phyloP scores from a whole-genome alignment of 352 stramenopile genomes.

The Phytophthora hybrid region DNA sequence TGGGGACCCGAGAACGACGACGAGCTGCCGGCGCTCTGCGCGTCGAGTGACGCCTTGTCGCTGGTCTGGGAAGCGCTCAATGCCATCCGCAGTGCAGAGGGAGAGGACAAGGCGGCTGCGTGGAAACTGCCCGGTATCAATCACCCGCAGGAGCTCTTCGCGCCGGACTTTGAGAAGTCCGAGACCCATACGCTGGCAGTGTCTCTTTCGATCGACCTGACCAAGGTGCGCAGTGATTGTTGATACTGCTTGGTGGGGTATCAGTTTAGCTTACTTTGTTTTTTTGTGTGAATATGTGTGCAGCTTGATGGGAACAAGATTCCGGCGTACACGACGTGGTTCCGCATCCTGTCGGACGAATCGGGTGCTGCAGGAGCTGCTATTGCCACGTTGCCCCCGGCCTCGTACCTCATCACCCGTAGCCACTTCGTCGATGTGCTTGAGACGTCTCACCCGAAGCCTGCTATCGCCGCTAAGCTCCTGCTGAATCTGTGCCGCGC shows the following conservation, averaged over 20 bases:
- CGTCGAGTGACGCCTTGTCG: conserved; percentile 65
- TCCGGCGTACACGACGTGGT: conserved; percentile 71
- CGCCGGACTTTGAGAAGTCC: conserved; percentile 30
- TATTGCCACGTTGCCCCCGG: conserved; percentile 72
- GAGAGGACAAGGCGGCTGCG: conserved; percentile 36
- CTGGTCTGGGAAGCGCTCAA: conserved; percentile 70
- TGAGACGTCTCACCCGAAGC: conserved; percentile 76
- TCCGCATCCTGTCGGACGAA: conserved; percentile 80
- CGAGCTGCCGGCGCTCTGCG: conserved; percentile 62
- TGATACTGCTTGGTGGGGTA: neutral
- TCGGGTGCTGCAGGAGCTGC: conserved; percentile 69
- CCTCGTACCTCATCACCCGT: conserved; percentile 74
- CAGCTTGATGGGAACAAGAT: conserved; percentile 70
- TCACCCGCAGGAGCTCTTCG: conserved; percentile 68
- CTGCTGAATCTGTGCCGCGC: conserved; percentile 62
- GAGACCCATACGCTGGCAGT: conserved; percentile 57
- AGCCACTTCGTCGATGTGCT: conserved; percentile 61
- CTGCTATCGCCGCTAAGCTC: conserved; percentile 75
- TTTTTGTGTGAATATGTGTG: neutral
- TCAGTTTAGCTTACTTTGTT: conserved; percentile 2
- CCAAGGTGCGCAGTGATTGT: conserved; percentile 42
- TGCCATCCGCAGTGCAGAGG: conserved; percentile 43
- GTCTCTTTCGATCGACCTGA: conserved; percentile 57
- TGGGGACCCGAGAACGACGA: conserved; percentile 72
- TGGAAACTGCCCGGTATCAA: conserved; percentile 64